Evolutionary conservation across 2,329 filamentous ascomycete species (phyloP), one percentile per base, ranked within the genome.

Genomic region (Sporothrix sp.): DNA sequence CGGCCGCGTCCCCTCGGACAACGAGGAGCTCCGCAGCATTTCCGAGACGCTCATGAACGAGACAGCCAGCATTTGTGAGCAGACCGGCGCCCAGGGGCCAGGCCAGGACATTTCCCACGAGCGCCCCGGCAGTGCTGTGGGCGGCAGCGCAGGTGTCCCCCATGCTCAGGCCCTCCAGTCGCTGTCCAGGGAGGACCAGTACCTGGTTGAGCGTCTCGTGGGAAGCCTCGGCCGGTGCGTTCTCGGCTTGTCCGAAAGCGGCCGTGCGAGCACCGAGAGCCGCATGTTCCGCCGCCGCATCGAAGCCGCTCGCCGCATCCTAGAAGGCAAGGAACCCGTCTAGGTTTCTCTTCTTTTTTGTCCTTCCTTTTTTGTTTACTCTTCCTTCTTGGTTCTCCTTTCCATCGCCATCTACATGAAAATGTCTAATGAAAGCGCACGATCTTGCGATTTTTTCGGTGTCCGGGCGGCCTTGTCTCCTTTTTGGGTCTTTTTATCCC

Each of bases 231-330:
- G 79, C 13, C 72, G 73, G 56, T 83, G 79, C 52, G 77, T 83
- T 1, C 62, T 82, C 8, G 76, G 72, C 27, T 58, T 84, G 55
- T 71, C 75, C 52, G 72, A 84, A 66, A 66, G 71, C 47, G 70
- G 77, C 56, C 67, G 68, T 56, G 67, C 75, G 52, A 73, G 73
- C 58, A 67, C 78, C 54, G 78, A 86, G 58, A 76, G 74, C 45
- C 73, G 81, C 50, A 72, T 83, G 53, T 81, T 85, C 64, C 73
- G 87, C 53, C 72, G 84, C 56, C 75, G 85, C 57, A 74, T 95
- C 46, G 87, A 94, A 57, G 78, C 81, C 48, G 89, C 88, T 5
- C 79, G 82, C 53, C 74, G 78, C 48, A 76, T 87, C 3, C 70
- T 95, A 27, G 86, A 91, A 57, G 87, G 86, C 5, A 10, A 28